Evolutionary conservation across 202 grass and related monocot genomes (phyloP).

Genomic region (Dendrocalamus latiflorus): DNA sequence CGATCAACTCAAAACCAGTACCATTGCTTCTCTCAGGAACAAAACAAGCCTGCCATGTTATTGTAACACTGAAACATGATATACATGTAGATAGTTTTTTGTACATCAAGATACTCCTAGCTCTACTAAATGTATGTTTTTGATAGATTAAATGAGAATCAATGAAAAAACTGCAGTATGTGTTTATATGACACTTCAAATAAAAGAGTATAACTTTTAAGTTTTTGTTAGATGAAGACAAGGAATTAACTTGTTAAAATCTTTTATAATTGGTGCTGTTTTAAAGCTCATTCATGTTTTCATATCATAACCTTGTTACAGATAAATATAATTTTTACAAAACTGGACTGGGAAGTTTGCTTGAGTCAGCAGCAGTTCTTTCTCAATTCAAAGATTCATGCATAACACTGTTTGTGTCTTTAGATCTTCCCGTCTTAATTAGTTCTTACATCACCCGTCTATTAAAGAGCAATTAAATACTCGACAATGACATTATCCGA

Average conservation of each 20-base stretch:
- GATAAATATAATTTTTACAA: neutral
- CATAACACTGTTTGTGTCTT: neutral
- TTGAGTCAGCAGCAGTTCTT: neutral
- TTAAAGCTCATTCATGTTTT: neutral
- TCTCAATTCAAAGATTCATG: slow-evolving; percentile 6
- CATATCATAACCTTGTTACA: neutral
- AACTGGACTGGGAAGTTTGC: neutral
- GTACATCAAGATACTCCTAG: neutral
- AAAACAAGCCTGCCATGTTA: neutral
- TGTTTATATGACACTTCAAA: neutral
- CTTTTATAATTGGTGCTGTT: neutral
- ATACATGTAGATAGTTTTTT: neutral
- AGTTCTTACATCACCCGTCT: neutral
- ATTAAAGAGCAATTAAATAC: slow-evolving; percentile 1
- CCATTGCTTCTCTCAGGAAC: neutral
- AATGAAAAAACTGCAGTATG: neutral
- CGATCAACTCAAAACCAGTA: neutral
- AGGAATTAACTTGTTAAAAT: too few relatives aligned
- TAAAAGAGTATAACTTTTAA: too few relatives aligned
- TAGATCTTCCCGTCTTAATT: neutral
- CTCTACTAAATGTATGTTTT: neutral
- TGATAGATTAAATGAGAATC: neutral
- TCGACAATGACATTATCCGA: slow-evolving; percentile 4
- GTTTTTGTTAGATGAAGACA: too few relatives aligned
- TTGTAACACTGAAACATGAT: neutral